Evolutionary conservation across 2,329 filamentous ascomycete genomes (phyloP).

Genomic region (Hymenotorrendiella dingleyae): DNA sequence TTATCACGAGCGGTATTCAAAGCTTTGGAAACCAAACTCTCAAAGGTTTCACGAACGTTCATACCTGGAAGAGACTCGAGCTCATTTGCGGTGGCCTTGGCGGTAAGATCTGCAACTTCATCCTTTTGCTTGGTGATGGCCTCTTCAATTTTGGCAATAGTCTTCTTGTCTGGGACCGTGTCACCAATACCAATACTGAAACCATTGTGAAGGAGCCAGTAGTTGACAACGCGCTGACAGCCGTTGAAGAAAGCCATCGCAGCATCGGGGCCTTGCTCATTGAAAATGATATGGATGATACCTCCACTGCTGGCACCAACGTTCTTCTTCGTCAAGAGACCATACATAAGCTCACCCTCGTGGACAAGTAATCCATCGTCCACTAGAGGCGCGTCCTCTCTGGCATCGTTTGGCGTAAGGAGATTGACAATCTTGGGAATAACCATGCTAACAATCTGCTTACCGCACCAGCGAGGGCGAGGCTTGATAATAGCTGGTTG

Average conservation of each 20-base stretch:
- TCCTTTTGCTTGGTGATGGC: constrained; percentile 78
- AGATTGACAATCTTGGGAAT: constrained; percentile 84
- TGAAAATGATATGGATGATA: constrained; percentile 93
- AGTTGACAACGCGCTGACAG: constrained; percentile 88
- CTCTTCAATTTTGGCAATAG: constrained; percentile 77
- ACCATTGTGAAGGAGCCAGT: constrained; percentile 94
- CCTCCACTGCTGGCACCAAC: constrained; percentile 86
- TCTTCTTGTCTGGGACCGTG: constrained; percentile 83
- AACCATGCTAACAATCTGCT: constrained; percentile 92
- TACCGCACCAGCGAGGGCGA: constrained; percentile 90
- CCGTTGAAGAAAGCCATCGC: constrained; percentile 96
- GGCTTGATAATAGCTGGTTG: constrained; percentile 92
- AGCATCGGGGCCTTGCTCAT: constrained; percentile 79
- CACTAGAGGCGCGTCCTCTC: constrained; percentile 53
- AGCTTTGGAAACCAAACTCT: constrained; percentile 91
- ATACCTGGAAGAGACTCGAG: constrained; percentile 95
- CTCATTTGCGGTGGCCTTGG: constrained; percentile 73
- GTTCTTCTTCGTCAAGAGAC: constrained; percentile 86
- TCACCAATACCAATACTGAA: constrained; percentile 99
- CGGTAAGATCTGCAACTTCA: constrained; percentile 70
- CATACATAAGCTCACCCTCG: constrained; percentile 83
- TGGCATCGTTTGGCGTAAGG: constrained; percentile 56
- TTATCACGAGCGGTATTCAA: constrained; percentile 95
- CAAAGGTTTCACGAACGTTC: constrained; percentile 97
- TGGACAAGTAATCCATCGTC: constrained; percentile 81